Percentiles rank a stretch among this genome's conserved stretches.
Conservation (phyloP, 108 stramenopile species). For the Pseudonitzschia pungens region DNA sequence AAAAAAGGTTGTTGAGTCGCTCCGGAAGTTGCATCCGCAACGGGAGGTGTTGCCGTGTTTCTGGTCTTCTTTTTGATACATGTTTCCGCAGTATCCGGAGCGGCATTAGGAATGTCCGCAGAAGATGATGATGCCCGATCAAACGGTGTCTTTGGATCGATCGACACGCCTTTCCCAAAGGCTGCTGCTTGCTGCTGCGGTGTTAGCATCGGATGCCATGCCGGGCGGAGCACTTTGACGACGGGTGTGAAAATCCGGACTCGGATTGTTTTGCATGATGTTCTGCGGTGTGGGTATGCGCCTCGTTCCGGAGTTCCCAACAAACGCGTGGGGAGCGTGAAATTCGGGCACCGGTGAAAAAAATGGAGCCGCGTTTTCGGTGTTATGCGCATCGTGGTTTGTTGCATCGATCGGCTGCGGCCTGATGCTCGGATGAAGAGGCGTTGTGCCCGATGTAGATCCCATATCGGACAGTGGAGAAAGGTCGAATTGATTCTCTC, state of each 20-base stretch:
- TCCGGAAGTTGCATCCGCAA: conserved; percentile 1
- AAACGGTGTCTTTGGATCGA: conserved; percentile 14
- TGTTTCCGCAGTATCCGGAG: conserved; percentile 19
- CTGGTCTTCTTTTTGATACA: conserved; percentile 27
- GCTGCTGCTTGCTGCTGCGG: conserved; percentile 13
- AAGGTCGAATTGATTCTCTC: background rate
- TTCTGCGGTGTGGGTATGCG: conserved; percentile 13
- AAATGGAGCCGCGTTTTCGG: background rate
- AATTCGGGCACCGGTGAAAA: conserved; percentile 19
- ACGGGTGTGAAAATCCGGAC: background rate
- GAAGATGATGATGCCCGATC: conserved; percentile 14
- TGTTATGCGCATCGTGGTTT: background rate
- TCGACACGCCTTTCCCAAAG: conserved; percentile 20
- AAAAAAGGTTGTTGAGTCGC: background rate
- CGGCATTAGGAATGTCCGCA: background rate
- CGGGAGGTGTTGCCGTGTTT: conserved; percentile 23
- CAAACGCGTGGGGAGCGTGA: conserved; percentile 14
- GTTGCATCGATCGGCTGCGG: background rate
- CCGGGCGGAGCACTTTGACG: conserved; percentile 14
- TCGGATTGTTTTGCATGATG: background rate
- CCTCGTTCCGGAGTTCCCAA: conserved; percentile 14
- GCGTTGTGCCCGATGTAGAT: background rate
- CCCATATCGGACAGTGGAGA: background rate
- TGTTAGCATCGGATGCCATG: conserved; percentile 6
- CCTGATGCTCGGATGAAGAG: background rate